Percentiles rank a stretch among this genome's conserved stretches.
phyloP scores from a whole-genome alignment of 148 eudicot genomes.

The Selenicereus undatus region DNA sequence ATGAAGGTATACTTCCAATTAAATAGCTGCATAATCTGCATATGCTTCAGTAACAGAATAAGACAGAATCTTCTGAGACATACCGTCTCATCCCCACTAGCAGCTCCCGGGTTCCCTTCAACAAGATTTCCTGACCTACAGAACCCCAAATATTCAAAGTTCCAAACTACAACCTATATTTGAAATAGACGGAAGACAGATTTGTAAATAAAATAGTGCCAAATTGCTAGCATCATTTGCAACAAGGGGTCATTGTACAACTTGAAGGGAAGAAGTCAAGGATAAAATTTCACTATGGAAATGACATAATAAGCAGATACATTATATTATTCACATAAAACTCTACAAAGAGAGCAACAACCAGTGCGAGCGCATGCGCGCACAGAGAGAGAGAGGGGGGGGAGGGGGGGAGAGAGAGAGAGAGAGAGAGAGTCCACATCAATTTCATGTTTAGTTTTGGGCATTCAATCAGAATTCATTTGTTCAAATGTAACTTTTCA shows the following conservation, averaged over 20 bases:
- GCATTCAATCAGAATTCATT: too few species aligned
- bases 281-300: too few species aligned
- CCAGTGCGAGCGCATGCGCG: too few species aligned
- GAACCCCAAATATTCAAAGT: background rate
- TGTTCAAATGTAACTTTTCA: too few species aligned
- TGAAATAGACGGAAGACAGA: background rate
- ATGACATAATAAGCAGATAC: too few species aligned
- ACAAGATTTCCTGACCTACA: slow-evolving; percentile 85
- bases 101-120: slow-evolving; percentile 85
- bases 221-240: background rate
- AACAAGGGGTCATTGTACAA: background rate
- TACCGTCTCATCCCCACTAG: slow-evolving; percentile 98
- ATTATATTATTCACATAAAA: too few species aligned
- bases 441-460: too few species aligned
- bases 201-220: background rate
- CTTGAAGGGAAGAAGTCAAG: too few species aligned
- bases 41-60: background rate
- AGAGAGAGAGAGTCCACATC: too few species aligned
- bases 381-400: too few species aligned
- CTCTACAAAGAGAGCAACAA: too few species aligned
- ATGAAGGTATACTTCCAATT: background rate
- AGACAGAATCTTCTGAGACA: slow-evolving; percentile 15
- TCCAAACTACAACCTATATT: slow-evolving; percentile 2
- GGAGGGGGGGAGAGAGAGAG: too few species aligned
- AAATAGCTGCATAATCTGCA: slow-evolving; percentile 5